These are phyloP conservation scores for Arthrobotrys entomopaga DNA, from an alignment of 2,329 filamentous ascomycete genomes.

Conservation along the genomic window DNA sequence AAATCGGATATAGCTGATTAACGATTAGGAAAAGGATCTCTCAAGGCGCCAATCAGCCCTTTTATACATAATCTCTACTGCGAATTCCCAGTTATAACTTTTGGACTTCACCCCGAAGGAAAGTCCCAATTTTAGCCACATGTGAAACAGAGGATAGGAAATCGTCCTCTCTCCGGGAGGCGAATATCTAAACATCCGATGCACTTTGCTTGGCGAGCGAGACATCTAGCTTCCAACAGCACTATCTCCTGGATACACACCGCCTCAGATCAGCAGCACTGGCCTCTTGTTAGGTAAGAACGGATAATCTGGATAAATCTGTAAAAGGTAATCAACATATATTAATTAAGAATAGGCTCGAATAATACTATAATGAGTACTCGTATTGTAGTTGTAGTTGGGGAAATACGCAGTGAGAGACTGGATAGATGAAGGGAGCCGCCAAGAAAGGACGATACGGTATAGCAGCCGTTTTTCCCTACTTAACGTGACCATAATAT, in stretches of 20 bases:
- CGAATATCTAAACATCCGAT: slow-evolving; percentile 32
- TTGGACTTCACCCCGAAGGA: no score
- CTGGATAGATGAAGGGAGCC: not conserved
- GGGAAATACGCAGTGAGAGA: no score
- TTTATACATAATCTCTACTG: slow-evolving; percentile 27
- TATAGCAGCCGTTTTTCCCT: slow-evolving; percentile 51
- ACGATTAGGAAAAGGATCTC: no score
- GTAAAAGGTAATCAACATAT: slow-evolving; percentile 39
- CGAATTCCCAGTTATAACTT: no score
- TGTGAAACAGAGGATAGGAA: not conserved
- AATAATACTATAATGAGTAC: no score
- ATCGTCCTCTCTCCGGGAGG: slow-evolving; percentile 16
- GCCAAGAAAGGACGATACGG: slow-evolving; percentile 15
- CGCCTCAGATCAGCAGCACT: slow-evolving; percentile 1
- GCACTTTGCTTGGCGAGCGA: slow-evolving; percentile 29
- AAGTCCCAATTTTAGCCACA: no score
- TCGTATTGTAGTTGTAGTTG: no score
- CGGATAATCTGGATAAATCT: slow-evolving; percentile 53
- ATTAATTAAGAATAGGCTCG: slow-evolving; percentile 21
- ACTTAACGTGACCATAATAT: slow-evolving; percentile 21
- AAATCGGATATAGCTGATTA: no score
- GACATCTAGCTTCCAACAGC: slow-evolving; percentile 21
- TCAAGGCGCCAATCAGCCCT: slow-evolving; percentile 7
- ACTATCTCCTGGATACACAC: slow-evolving; percentile 38
- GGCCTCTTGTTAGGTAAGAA: slow-evolving; percentile 39